These are phyloP conservation scores for Didymella glomerata DNA, from an alignment of 2,329 filamentous ascomycete species.

Conservation along the genomic window DNA sequence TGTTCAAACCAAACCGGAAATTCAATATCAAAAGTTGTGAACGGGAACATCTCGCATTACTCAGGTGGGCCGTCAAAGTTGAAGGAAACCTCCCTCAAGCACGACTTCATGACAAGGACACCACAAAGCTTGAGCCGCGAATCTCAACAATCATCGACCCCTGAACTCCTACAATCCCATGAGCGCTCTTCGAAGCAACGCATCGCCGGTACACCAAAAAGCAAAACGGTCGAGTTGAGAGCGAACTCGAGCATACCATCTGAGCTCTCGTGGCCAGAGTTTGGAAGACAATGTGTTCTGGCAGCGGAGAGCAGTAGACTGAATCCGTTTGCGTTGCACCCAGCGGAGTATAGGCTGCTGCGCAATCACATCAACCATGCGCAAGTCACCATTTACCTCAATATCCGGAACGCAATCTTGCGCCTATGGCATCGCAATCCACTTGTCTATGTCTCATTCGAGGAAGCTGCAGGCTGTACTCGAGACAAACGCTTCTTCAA, in stretches of 20 bases:
- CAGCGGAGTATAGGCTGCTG: constrained; percentile 82
- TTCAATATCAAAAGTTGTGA: constrained; percentile 19
- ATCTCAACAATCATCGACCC: constrained; percentile 44
- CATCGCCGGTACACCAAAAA: constrained; percentile 32
- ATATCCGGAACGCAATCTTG: constrained; percentile 93
- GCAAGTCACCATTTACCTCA: constrained; percentile 94
- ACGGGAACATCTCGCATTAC: constrained; percentile 20
- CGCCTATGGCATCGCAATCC: constrained; percentile 90
- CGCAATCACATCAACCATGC: constrained; percentile 82
- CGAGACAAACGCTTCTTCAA: constrained; percentile 89
- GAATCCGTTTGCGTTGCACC: constrained; percentile 87
- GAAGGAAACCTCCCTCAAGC: constrained; percentile 23
- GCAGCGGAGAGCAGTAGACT: constrained; percentile 90
- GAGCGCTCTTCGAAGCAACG: constrained; percentile 31
- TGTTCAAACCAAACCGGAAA: constrained; percentile 25
- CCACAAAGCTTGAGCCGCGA: constrained; percentile 34
- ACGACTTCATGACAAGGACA: constrained; percentile 34
- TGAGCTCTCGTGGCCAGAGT: constrained; percentile 75
- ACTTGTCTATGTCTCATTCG: constrained; percentile 78
- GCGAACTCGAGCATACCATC: constrained; percentile 86
- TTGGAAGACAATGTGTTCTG: constrained; percentile 88
- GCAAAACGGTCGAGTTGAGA: constrained; percentile 37
- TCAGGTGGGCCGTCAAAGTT: constrained; percentile 20
- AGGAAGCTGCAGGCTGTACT: constrained; percentile 90
- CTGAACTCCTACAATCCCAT: constrained; percentile 40